Evolutionary conservation across 2,329 filamentous ascomycete genomes (phyloP), one percentile per base, ranked within the genome.

Genomic region (Alternaria sp.): DNA sequence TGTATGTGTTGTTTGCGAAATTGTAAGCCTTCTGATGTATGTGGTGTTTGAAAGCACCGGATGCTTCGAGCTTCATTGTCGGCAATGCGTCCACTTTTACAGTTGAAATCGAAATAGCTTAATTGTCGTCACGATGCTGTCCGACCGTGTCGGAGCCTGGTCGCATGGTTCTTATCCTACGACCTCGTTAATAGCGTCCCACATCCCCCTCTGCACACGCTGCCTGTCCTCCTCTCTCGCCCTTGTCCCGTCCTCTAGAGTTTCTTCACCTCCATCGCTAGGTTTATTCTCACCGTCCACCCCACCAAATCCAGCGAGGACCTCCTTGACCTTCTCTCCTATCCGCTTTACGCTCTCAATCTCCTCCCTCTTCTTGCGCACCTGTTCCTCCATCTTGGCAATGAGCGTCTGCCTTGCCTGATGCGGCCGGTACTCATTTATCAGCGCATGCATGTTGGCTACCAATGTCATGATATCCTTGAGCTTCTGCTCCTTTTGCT

Each of bases 401-500:
- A 97, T 96, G 59, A 96, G 83, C 28, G 90, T 93, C 81, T 97
- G 94, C 44, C 94, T 83, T 24, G 94, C 93, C 80, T 98, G 94
- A 76, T 97, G 94, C 9, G 94, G 94, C 32, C 94, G 87, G 80
- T 97, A 98, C 78, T 96, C 90, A 78, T 99, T 99, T 66, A 98
- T 88, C 54, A 97, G 85, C 73, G 96, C 92, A 79, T 97, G 93
- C 73, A 96, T 91, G 77, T 98, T 98, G 77, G 94, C 89, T 64
- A 96, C 90, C 28, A 98, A 81, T 16, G 90, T 93, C 70, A 91
- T 86, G 32, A 99, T 80, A 76, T 98, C 91, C 44, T 88, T 83
- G 46, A 94, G 85, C 75, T 96, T 96, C 42, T 88, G 85, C 36
- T 87, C 83, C 52, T 88, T 91, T 26, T 86, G 83, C 52, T 88